Percentiles rank a stretch among this genome's conserved stretches.
phyloP scores from a whole-genome alignment of 1,139 yeast species.

The Arxiozyma heterogenica region DNA sequence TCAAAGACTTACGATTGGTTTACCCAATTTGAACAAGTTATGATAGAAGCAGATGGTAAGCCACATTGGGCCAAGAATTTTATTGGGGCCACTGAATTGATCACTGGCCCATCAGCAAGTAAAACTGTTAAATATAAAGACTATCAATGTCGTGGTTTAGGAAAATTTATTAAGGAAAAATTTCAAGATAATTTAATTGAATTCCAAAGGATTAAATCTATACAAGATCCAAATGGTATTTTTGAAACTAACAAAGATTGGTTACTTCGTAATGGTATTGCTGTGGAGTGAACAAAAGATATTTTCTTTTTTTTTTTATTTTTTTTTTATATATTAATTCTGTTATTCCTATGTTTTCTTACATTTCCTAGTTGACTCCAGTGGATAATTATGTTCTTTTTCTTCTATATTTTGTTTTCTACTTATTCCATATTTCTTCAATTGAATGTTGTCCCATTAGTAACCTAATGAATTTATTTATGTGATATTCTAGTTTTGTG shows the following conservation, averaged over 20 bases:
- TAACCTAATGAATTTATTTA: neutral
- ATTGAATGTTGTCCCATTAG: neutral
- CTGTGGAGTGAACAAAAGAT: neutral
- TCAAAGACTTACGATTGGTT: constrained; percentile 78
- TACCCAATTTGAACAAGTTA: constrained; percentile 66
- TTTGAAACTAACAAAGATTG: constrained; percentile 71
- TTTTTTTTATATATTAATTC: neutral
- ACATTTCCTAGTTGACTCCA: no score
- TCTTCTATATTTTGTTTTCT: neutral
- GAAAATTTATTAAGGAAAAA: constrained; percentile 63
- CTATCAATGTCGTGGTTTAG: constrained; percentile 76
- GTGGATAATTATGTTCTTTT: neutral
- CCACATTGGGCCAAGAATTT: constrained; percentile 99
- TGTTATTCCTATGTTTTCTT: neutral
- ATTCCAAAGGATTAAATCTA: constrained; percentile 53
- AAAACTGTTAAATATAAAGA: constrained; percentile 37
- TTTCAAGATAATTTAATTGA: constrained; percentile 60
- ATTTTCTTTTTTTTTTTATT: neutral
- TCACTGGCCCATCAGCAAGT: constrained; percentile 27
- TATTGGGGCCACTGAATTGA: constrained; percentile 48
- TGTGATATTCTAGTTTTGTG: neutral
- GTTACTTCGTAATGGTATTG: constrained; percentile 65
- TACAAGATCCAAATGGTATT: constrained; percentile 73
- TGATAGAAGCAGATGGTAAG: constrained; percentile 74
- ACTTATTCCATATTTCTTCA: neutral